Evolutionary conservation across 495 filamentous ascomycete genomes (phyloP).

Genomic region (Polyplosphaeria fusca): DNA sequence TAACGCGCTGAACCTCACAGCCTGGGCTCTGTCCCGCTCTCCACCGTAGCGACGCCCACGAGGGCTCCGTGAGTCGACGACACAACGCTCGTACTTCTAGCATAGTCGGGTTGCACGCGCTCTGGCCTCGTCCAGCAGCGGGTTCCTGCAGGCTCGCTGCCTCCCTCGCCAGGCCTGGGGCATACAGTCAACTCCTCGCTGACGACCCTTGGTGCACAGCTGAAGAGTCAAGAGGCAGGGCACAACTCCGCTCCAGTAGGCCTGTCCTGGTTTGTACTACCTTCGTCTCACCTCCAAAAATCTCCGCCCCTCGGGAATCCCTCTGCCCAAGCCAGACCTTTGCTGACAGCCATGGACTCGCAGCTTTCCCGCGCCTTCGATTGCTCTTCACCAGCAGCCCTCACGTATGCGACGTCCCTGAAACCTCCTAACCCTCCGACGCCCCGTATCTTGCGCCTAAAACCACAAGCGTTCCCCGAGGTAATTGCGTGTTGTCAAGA

Average conservation of each 20-base stretch:
- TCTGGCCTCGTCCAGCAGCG: constrained; percentile 8
- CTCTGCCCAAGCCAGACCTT: background rate
- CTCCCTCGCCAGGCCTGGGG: constrained; percentile 5
- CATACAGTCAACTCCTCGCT: constrained; percentile 6
- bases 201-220: constrained; percentile 15
- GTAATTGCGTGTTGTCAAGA: too few species aligned
- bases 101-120: constrained; percentile 20
- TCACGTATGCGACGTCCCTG: too few species aligned
- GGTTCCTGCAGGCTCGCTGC: constrained; percentile 19
- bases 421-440: constrained; percentile 3
- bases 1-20: constrained; percentile 19
- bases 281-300: constrained; percentile 4
- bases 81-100: constrained; percentile 1
- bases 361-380: background rate
- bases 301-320: background rate
- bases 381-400: constrained; percentile 16
- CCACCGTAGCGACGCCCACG: background rate
- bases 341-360: constrained; percentile 30
- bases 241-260: constrained; percentile 14
- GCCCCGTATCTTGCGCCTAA: too few species aligned
- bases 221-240: constrained; percentile 13
- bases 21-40: constrained; percentile 4
- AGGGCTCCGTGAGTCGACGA: constrained; percentile 7
- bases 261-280: constrained; percentile 28
- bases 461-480: too few species aligned